Base-by-base conservation (phyloP, 768 basidiomycete genomes). In the Mycena vitilis region DNA sequence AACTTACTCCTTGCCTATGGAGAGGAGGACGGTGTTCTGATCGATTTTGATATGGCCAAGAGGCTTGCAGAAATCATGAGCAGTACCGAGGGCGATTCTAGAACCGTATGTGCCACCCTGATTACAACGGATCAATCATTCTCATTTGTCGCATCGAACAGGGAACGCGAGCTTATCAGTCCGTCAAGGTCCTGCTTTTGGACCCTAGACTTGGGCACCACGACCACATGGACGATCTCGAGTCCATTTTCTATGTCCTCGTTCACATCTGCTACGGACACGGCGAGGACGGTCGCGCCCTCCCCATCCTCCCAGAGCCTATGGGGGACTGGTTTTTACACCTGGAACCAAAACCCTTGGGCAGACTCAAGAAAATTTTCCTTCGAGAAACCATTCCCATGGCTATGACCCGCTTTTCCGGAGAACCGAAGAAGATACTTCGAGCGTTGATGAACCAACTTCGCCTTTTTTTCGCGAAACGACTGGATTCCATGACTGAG, bases 1-100 rank as follows among this genome's bases (percentile, higher is more conserved):
- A 78, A 78, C 48, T 73, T 77, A 30, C 71, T 76, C 15, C 60
- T 75, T 44, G 51, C 59, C 9, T 25, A 53, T 2, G 0, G 20
- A 9, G 51, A 54, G 0, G 18, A 30, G 18, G 51, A 20, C 1
- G 65, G 40, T 13, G 65, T 66, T 8, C 3, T 60, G 15, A 66
- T 60, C 23, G 64, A 65, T n/a, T 65, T 37, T 7, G 64, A 65
- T 25, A 25, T 65, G 56, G 64, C 64, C 13, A 62, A 42, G 34
- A 62, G n/a, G 22, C 40, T 62, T 51, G 10, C 25, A 16, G 61
- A 53, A 8, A 36, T 62, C 30, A 18, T 53, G 5, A 22, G 40
- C 16, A 44, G 2, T 12, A 49, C 38, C 4, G 30, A 54, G 20
- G 44, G 44, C 47, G 56, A 66, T 30, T 57, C 65, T 15, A 30